Evolutionary conservation across 1,139 yeast species (phyloP), one percentile per base, ranked within the genome.

Genomic region (Yamadazyma dushanensis): DNA sequence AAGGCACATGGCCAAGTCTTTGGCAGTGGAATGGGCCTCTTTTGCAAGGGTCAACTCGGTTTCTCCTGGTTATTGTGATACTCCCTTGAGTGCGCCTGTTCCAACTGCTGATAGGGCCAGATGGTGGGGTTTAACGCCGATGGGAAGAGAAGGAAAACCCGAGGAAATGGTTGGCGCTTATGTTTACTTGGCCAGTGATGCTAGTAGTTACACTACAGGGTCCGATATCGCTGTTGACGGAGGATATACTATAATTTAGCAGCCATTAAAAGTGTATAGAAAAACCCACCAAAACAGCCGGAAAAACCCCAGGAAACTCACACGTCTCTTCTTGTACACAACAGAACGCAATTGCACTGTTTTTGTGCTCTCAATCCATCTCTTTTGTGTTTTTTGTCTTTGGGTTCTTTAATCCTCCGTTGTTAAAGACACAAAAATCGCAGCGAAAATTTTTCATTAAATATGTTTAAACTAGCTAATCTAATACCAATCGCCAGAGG

Each of bases 31-130:
- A 53, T 72, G 74, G 73, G 76, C 76, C n/a, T 58, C 61, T 0
- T 70, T 76, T 42, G 80, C 80, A 3, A 56, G 83, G 37, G 77
- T 73, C 34, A 77, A 77, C 51, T 59, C 76, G 24, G 70, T 77
- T 16, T 67, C 78, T n/a, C 83, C 83, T 3, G 83, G 83, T 14
- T 77, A 78, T 53, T 73, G 76, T 32, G 52, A 50, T 35, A 73
- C 78, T 7, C 78, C 78, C 22, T 70, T 78, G 45, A 62, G 78
- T 23, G 74, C 66, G 54, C 70, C 70, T 23, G 59, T 68, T 26
- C 67, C 70, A n/a, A 52, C 46, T 8, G 63, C 61, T 14, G 53
- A 54, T 31, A 53, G 64, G 45, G 56, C 57, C 38, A 54, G 50
- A 36, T 65, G 69, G 69, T 62, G 61, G 57, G 53, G 57, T n/a